Percentiles rank a stretch among this genome's conserved stretches.
These are phyloP conservation scores for Coprinopsis cinerea DNA, from an alignment of 768 basidiomycete species.

Conservation along the genomic window DNA sequence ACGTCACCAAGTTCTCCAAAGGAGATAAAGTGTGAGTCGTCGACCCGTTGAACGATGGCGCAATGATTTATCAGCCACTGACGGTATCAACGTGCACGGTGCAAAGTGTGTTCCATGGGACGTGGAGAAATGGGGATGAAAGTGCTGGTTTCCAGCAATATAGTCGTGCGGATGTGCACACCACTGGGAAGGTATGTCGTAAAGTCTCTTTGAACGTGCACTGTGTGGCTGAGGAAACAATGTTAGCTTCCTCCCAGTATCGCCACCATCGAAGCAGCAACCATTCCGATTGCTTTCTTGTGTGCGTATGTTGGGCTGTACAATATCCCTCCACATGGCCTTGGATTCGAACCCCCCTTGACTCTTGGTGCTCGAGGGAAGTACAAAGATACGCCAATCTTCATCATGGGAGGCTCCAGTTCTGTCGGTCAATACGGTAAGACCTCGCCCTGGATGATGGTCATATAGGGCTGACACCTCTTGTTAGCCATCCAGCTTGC, in stretches of 20 bases:
- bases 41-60: slow-evolving; percentile 24
- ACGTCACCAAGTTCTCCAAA: slow-evolving; percentile 41
- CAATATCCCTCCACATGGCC: slow-evolving; percentile 17
- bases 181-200: slow-evolving; percentile 29
- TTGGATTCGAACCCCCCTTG: slow-evolving; percentile 21
- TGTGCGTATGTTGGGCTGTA: slow-evolving; percentile 34
- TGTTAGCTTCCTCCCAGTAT: slow-evolving; percentile 34
- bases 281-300: slow-evolving; percentile 33
- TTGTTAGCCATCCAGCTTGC: slow-evolving; percentile 33
- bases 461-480: no score
- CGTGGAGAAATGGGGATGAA: slow-evolving; percentile 23
- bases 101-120: slow-evolving; percentile 36
- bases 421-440: slow-evolving; percentile 25
- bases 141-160: slow-evolving; percentile 40
- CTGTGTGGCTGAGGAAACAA: background rate
- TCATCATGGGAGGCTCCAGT: slow-evolving; percentile 24
- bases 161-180: slow-evolving; percentile 28
- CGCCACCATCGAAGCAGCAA: slow-evolving; percentile 33
- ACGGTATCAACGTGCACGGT: no score
- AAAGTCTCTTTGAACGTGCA: background rate
- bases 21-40: slow-evolving; percentile 48
- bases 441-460: background rate
- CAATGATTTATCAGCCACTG: no score
- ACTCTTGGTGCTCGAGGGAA: slow-evolving; percentile 19
- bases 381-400: slow-evolving; percentile 25